A percentile compares a stretch with the other conserved stretches of the same genome.
phyloP scores from a whole-genome alignment of 78 protist genomes.

The Dictyostelium purpureum region DNA sequence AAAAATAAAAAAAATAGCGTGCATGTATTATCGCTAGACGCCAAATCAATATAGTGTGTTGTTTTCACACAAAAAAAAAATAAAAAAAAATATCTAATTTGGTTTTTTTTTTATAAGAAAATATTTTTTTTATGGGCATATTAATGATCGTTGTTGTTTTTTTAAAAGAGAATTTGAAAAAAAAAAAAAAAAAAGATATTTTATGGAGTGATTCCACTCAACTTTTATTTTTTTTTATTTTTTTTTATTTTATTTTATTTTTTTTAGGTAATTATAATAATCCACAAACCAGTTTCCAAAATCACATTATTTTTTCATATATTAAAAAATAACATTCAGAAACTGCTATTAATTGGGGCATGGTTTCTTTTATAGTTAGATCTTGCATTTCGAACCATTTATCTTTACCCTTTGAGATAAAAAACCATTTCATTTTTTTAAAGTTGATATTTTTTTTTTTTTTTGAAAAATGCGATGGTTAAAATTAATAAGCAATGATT shows the following conservation, averaged over 20 bases:
- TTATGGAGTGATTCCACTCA: too few relatives aligned
- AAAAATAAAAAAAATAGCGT: neutral
- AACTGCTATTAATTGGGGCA: slow-evolving; percentile 90
- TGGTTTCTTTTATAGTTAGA: slow-evolving; percentile 64
- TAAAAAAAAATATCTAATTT: neutral
- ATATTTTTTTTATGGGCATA: neutral
- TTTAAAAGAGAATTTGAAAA: neutral
- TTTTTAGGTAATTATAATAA: neutral
- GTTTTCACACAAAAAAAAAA: too few relatives aligned
- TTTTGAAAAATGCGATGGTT: neutral
- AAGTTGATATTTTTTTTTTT: neutral
- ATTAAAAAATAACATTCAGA: slow-evolving; percentile 92
- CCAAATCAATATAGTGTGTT: too few relatives aligned
- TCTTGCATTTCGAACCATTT: slow-evolving; percentile 91
- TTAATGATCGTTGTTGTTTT: neutral
- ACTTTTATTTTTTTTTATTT: neutral
- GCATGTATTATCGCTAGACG: too few relatives aligned
- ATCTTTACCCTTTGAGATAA: slow-evolving; percentile 10
- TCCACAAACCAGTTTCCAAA: neutral
- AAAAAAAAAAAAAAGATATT: neutral
- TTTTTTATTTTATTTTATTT: neutral
- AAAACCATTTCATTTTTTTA: too few relatives aligned
- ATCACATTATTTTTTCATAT: slow-evolving; percentile 52
- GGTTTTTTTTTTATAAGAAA: neutral
- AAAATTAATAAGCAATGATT: neutral